A percentile compares a stretch with the other conserved stretches of the same genome.
These are phyloP conservation scores for Wickerhamiella lipophila DNA, from an alignment of 805 yeast species.

Conservation along the genomic window DNA sequence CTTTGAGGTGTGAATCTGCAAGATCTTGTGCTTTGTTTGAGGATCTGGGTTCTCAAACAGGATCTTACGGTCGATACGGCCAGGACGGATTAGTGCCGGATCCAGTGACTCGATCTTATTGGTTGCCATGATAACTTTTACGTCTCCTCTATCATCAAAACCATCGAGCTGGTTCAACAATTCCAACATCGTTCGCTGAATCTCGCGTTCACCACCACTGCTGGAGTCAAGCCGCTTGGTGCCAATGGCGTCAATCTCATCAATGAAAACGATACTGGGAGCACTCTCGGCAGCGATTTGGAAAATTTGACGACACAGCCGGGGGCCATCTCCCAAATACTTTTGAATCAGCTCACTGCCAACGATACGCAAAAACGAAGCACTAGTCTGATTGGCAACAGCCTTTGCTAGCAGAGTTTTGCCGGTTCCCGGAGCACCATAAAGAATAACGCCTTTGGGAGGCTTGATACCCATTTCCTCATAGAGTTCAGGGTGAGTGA, in stretches of 20 bases:
- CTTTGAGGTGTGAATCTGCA: constrained; percentile 81
- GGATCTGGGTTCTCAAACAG: constrained; percentile 93
- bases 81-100: constrained; percentile 94
- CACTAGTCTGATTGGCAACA: constrained; percentile 95
- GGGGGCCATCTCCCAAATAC: constrained; percentile 95
- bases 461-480: constrained; percentile 99
- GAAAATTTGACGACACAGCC: constrained; percentile 85
- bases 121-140: constrained; percentile 96
- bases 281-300: constrained; percentile 95
- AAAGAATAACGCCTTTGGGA: constrained; percentile 92
- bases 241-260: constrained; percentile 98
- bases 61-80: constrained; percentile 92
- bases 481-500: constrained; percentile 91
- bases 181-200: constrained; percentile 96
- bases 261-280: constrained; percentile 96
- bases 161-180: constrained; percentile 91
- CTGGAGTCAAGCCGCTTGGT: constrained; percentile 87
- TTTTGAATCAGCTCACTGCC: constrained; percentile 96
- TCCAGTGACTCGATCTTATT: constrained; percentile 87
- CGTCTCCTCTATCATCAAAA: constrained; percentile 93
- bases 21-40: constrained; percentile 81
- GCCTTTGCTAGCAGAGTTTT: constrained; percentile 93
- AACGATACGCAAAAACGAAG: constrained; percentile 88
- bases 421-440: constrained; percentile 98
- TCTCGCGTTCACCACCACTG: constrained; percentile 94